Base-by-base conservation (phyloP, 176 grass and related monocot genomes). In the Bolboschoenus planiculmis region DNA sequence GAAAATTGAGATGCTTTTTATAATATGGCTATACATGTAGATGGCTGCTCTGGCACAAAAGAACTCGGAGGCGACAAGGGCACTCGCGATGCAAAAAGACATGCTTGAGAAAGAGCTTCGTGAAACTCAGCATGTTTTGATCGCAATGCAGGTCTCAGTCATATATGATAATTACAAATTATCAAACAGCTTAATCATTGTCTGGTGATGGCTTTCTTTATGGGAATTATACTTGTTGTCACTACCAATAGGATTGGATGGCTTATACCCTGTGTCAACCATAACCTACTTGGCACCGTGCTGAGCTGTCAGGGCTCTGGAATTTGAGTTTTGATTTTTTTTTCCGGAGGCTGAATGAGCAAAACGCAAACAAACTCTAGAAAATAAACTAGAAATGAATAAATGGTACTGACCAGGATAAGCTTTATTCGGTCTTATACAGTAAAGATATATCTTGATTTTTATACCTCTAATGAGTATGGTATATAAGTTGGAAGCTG, bases 141-240 rank as follows among this genome's bases (percentile, higher is more conserved):
- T 87, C 13, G 90, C 90, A 80, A 97, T 97, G 91, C 94, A 94
- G 91, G 91, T 94, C n/a, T 82, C 16, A 51, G 0, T 53, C 72
- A 31, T 53, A 31, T 70, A n/a, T 42, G 42, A 70, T 70, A 18
- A 77, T 15, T 77, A 50, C 14, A 18, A 51, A 50, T 24, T 76
- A 76, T 13, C n/a, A 50, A 31, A 34, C 24, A 77, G n/a, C 31
- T 15, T 77, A 30, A 53, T 34, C 5, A 18, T 18, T 50, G 46
- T 77, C 13, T 33, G 5, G 27, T 24, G 14, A 10, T 30, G 13
- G 0, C 40, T 48, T 47, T 74, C 23, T 74, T 26, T 26, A 36
- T 7, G 1, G 11, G 14, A 53, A 53, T 53, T 53, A 18, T 70
- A 21, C 18, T 40, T 48, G 0, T 48, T 74, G 23, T 74, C 24